Percentiles rank a stretch among this genome's conserved stretches.
Evolutionary conservation across 805 yeast genomes (phyloP).

Genomic region (Spathaspora girioi): DNA sequence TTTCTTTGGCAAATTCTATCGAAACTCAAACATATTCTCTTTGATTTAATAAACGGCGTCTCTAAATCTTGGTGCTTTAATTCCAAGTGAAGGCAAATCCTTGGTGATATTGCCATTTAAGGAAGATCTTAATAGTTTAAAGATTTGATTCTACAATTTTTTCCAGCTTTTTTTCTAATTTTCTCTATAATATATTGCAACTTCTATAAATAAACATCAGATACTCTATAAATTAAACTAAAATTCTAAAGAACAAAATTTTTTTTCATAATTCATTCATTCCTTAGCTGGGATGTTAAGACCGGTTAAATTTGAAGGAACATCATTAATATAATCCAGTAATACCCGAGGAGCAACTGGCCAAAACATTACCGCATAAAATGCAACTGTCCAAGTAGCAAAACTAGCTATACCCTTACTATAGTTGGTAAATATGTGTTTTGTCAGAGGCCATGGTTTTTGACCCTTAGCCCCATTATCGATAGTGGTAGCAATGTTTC

Average conservation of each 20-base stretch:
- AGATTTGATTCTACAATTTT: background rate
- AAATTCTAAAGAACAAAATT: background rate
- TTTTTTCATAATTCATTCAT: background rate
- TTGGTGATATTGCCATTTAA: too few species aligned
- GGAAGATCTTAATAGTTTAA: background rate
- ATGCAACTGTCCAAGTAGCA: background rate
- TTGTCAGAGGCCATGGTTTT: constrained; percentile 2
- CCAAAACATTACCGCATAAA: background rate
- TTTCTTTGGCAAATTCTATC: background rate
- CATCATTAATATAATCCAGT: background rate
- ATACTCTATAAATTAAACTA: background rate
- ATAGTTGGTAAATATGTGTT: background rate
- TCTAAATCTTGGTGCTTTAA: too few species aligned
- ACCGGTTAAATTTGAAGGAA: background rate
- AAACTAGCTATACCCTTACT: background rate
- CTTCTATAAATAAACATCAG: background rate
- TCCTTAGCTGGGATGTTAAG: background rate
- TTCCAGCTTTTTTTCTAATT: background rate
- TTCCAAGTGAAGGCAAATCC: too few species aligned
- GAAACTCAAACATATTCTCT: background rate
- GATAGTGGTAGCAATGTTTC: background rate
- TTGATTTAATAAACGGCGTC: too few species aligned
- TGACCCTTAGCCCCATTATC: background rate
- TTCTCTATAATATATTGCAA: too few species aligned
- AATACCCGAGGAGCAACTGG: background rate